Evolutionary conservation across 2,329 filamentous ascomycete genomes (phyloP), one percentile per base, ranked within the genome.

Genomic region (Claviceps purpurea): DNA sequence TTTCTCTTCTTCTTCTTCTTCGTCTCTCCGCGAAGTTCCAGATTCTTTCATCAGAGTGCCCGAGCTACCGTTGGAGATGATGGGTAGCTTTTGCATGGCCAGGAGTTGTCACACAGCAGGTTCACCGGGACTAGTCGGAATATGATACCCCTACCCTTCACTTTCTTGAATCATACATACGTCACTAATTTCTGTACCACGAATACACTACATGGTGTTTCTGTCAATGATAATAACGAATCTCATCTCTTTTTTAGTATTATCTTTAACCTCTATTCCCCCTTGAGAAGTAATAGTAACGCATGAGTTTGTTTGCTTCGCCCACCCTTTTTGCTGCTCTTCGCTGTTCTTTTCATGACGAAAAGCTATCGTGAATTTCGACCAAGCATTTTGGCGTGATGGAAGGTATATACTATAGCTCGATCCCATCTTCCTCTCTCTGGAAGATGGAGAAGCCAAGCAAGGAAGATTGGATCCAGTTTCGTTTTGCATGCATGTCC

Each of bases 71-170:
- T 41, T 43, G 43, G 48, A 34, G 43, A 47, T 39, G 22, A 37
- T 20, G 52, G 49, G 40, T 49, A 40, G 30, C 45, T 56, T 50
- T 52, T 49, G 51, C 56, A 57, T 59, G 52, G 52, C 44, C 52
- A 56, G 54, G 57, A 60, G 55, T 60, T 61, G 56, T 56, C 55
- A 56, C 38, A 45, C 43, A 30, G 41, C 41, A 45, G 26, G 39
- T 46, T 20, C n/a, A 47, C 37, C 41, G 52, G 49, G 45, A 49
- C 47, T 47, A 51, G 44, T 53, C 53, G 54, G 55, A 59, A 57
- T 60, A 64, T 62, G 64, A 65, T 65, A 65, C 64, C 64, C 64
- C 24, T 16, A 18, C 43, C 22, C 43, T n/a, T n/a, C 16, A 18
- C 16, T n/a, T 46, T 60, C 55, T 59, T 60, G 46, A 43, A 39